Base-by-base conservation (phyloP, 768 basidiomycete species). In the Lactifluus pinguis region DNA sequence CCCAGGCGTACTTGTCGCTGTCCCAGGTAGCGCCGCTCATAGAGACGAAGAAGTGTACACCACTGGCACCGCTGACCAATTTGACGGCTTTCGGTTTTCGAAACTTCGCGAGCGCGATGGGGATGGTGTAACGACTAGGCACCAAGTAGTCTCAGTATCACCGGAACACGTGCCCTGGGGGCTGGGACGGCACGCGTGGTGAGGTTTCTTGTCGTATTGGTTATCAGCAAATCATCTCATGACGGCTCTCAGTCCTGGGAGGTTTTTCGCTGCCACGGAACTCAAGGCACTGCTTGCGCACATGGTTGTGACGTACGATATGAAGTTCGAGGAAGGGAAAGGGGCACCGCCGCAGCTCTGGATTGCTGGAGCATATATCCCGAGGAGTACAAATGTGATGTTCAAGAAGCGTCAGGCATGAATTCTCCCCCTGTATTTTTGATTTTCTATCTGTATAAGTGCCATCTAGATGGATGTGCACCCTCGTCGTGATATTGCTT, bases 11-110 rank as follows among this genome's bases (percentile, higher is more conserved):
- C 66, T 71, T 25, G 58, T 79, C 8, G 65, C 68, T 10, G 66
- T 73, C 3, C 66, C 76, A 0, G 44, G 66, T 14, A 59, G 58
- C 13, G 67, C 69, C 6, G 70, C 70, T 41, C 78, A 81, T 56
- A 49, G 29, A 21, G 68, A 69, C 51, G 62, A 69, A 58, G 56
- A 54, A 14, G 56, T 72, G 42, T 79, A 77, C 64, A 29, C 63
- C 0, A 65, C 76, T 52, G 65, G 78, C n/a, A n/a, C n/a, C n/a
- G n/a, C n/a, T 0, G 53, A 68, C 6, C 62, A 57, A n/a, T 82
- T 81, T 62, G 74, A 80, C 30, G 74, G 74, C 0, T 75, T 75
- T 61, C 32, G 32, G 6, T 34, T 34, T 34, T 34, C 32, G 32
- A 34, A 34, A 34, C 32, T 34, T 34, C 32, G 53, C 2, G 52